A percentile compares a stretch with the other conserved stretches of the same genome.
Evolutionary conservation across 2,329 filamentous ascomycete species (phyloP).

Genomic region (Aspergillus sp.): DNA sequence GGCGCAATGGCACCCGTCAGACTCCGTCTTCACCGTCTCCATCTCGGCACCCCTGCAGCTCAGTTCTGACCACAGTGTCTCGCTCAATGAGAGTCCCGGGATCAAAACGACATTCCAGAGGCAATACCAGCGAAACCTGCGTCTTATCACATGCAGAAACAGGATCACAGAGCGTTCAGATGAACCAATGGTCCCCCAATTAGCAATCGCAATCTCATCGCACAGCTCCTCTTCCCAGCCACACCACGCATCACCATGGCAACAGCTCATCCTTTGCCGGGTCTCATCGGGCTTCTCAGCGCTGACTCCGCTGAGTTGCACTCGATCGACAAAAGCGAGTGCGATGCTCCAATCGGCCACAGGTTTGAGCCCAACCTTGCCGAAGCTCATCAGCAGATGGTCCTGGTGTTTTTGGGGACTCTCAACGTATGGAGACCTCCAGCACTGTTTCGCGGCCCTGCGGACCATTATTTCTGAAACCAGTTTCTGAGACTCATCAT

Average conservation of each 20-base stretch:
- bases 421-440: too few relatives aligned
- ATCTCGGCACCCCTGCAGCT: constrained; percentile 4
- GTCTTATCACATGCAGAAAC: constrained; percentile 11
- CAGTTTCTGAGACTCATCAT: constrained; percentile 4
- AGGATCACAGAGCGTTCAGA: background rate
- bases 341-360: constrained; percentile 6
- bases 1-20: background rate
- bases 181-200: constrained; percentile 4
- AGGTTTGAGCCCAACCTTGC: constrained; percentile 1
- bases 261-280: constrained; percentile 16
- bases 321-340: constrained; percentile 14
- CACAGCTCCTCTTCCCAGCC: constrained; percentile 11
- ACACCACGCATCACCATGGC: constrained; percentile 20
- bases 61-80: background rate
- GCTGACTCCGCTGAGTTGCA: constrained; percentile 16
- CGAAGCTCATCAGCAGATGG: background rate
- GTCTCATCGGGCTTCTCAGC: constrained; percentile 17
- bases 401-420: too few relatives aligned
- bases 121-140: background rate
- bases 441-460: too few relatives aligned
- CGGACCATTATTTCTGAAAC: background rate
- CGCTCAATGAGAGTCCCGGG: background rate
- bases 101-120: background rate
- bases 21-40: background rate
- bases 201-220: constrained; percentile 8